phyloP scores from a whole-genome alignment of 371 early-diverging fungal genomes.

The Mortierella sp. region DNA sequence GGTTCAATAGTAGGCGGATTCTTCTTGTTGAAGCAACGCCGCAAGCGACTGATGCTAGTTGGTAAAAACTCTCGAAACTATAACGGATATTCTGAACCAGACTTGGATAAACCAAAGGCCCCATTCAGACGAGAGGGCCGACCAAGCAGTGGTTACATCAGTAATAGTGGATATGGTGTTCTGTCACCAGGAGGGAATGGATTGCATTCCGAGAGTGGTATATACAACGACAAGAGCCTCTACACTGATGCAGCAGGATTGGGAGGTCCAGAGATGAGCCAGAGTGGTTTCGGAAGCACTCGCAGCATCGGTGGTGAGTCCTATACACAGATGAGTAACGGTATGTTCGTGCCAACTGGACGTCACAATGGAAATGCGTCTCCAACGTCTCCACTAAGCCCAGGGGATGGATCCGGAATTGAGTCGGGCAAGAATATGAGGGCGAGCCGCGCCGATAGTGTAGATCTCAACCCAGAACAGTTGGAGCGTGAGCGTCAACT shows the following conservation, averaged over 20 bases:
- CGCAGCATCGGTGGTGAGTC: background rate
- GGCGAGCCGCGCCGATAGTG: background rate
- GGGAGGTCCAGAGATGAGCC: slow-evolving; percentile 14
- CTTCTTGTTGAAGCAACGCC: slow-evolving; percentile 42
- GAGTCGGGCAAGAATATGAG: background rate
- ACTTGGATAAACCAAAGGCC: slow-evolving; percentile 13
- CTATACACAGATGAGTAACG: slow-evolving; percentile 16
- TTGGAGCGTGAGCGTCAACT: slow-evolving; percentile 18
- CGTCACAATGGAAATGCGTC: slow-evolving; percentile 4
- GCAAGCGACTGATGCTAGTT: slow-evolving; percentile 35
- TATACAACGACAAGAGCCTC: slow-evolving; percentile 26
- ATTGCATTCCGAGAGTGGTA: background rate
- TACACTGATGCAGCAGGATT: slow-evolving; percentile 26
- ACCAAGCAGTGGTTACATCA: slow-evolving; percentile 10
- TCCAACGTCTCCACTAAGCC: background rate
- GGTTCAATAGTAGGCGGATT: slow-evolving; percentile 43
- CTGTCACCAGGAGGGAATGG: background rate
- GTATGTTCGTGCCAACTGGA: slow-evolving; percentile 26
- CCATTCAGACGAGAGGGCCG: slow-evolving; percentile 11
- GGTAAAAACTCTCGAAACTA: slow-evolving; percentile 11
- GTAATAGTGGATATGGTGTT: slow-evolving; percentile 14
- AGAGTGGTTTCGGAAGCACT: slow-evolving; percentile 1
- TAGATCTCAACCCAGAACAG: slow-evolving; percentile 9
- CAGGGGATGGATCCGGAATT: background rate
- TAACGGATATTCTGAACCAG: slow-evolving; percentile 23